Base-by-base conservation (phyloP, 148 eudicot genomes). In the Nyssa sinensis region DNA sequence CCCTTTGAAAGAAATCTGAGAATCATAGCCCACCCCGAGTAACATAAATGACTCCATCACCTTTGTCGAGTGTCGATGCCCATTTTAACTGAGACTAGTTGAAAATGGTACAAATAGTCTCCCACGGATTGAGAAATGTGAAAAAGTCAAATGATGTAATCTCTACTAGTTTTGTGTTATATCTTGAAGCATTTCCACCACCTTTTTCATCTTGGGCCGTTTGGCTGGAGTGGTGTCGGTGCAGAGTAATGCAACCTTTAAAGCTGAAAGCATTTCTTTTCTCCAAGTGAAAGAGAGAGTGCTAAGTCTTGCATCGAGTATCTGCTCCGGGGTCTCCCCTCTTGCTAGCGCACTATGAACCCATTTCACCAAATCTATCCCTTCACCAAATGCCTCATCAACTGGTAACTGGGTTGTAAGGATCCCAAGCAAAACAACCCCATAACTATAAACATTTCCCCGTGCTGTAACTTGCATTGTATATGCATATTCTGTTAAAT, bases 381-480 rank as follows among this genome's bases (percentile, higher is more conserved):
- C 99, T 75, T 96, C 99, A 0, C 97, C 99, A 71, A 96, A 96
- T 3, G 64, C 93, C 86, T 93, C 98, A 24, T 96, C 98, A 10
- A 93, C 97, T 0, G 98, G 99, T 69, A 88, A 51, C 27, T 90
- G 81, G 21, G 91, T 85, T 16, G 99, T 96, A 28, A 96, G 93
- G 63, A 93, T 96, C 86, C 93, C 99, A 10, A 96, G 90, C 82
- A 96, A 87, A 67, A 96, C 86, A 14, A 96, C 99, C 7, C 99
- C 99, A 16, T 93, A 93, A 86, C 99, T 93, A 64, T 96, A 93
- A 31, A 96, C 99, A 72, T 96, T 96, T 67, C 99, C 99, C 0
- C 98, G 99, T 69, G 97, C 99, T 9, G 99, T 96, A 5, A 96
- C 99, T 93, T 93, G 99, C 99, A 96, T 96, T 53, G 99, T 96